phyloP scores from a whole-genome alignment of 1,284 basidiomycete genomes.

The Ustanciosporium gigantosporum region DNA sequence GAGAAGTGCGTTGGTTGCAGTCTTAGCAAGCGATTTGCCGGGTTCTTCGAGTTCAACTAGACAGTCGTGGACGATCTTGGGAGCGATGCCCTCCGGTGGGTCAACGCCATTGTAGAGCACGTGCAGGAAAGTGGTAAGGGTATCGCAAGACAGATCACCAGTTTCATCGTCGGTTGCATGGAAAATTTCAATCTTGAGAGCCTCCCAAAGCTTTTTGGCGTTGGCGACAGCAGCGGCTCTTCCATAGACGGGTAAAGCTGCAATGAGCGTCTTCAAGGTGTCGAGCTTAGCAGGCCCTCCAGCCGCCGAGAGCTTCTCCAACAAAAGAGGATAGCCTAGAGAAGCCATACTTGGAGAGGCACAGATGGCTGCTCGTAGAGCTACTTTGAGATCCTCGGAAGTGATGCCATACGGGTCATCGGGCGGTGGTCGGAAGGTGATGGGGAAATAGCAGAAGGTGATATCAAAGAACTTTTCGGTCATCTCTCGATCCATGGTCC shows the following conservation, averaged over 20 bases:
- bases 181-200: conserved; percentile 56
- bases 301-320: conserved; percentile 87
- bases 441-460: conserved; percentile 98
- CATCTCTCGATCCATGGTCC: conserved; percentile 71
- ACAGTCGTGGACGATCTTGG: conserved; percentile 49
- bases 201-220: conserved; percentile 49
- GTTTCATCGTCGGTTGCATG: conserved; percentile 58
- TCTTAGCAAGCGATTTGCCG: conserved; percentile 48
- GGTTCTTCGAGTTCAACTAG: conserved; percentile 49
- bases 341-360: conserved; percentile 82
- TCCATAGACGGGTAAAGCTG: conserved; percentile 56
- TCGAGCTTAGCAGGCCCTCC: conserved; percentile 76
- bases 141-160: conserved; percentile 34
- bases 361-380: conserved; percentile 74
- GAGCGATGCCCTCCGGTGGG: conserved; percentile 47
- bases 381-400: conserved; percentile 78
- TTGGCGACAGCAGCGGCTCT: conserved; percentile 45
- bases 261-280: conserved; percentile 48
- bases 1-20: conserved; percentile 37
- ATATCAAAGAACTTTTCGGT: conserved; percentile 86
- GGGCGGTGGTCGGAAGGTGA: conserved; percentile 91
- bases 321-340: conserved; percentile 81
- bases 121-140: conserved; percentile 46
- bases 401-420: conserved; percentile 93
- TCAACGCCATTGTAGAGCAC: conserved; percentile 47